phyloP scores from a whole-genome alignment of 2,329 filamentous ascomycete genomes.

The Chaetomium olivaceum region DNA sequence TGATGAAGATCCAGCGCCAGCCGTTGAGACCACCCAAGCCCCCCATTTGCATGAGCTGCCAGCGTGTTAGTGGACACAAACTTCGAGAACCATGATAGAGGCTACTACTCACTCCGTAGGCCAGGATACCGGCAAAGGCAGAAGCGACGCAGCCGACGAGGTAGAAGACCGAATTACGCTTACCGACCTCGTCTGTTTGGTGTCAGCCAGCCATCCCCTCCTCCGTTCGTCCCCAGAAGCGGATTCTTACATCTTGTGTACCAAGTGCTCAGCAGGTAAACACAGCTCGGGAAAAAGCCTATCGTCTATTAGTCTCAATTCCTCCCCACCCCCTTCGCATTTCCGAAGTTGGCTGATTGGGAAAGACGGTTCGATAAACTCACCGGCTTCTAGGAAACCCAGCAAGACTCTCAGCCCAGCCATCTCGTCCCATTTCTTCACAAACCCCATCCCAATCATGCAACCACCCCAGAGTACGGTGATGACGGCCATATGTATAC shows the following conservation, averaged over 20 bases:
- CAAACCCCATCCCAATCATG: constrained; percentile 68
- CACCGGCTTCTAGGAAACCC: constrained; percentile 63
- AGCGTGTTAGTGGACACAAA: not conserved
- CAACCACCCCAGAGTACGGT: constrained; percentile 59
- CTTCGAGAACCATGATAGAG: not conserved
- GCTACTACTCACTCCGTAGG: constrained; percentile 57
- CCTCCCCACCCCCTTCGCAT: too few species aligned
- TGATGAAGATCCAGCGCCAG: constrained; percentile 69
- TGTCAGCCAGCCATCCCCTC: constrained; percentile 10
- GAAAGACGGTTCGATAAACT: not conserved
- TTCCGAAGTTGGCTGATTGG: too few species aligned
- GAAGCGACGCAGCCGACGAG: constrained; percentile 66
- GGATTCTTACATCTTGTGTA: constrained; percentile 61
- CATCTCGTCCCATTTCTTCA: constrained; percentile 52
- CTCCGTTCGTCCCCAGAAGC: not conserved
- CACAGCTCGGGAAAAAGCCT: constrained; percentile 68
- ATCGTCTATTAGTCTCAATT: not conserved
- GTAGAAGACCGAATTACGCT: constrained; percentile 69
- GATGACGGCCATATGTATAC: constrained; percentile 56
- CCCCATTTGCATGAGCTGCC: constrained; percentile 60
- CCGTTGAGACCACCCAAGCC: constrained; percentile 56
- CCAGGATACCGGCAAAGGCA: constrained; percentile 67
- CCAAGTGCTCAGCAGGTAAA: constrained; percentile 74
- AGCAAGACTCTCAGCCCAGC: constrained; percentile 59
- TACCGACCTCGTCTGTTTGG: constrained; percentile 62